These are phyloP conservation scores for Achaetomium macrosporum DNA, from an alignment of 2,329 filamentous ascomycete species.

Conservation along the genomic window DNA sequence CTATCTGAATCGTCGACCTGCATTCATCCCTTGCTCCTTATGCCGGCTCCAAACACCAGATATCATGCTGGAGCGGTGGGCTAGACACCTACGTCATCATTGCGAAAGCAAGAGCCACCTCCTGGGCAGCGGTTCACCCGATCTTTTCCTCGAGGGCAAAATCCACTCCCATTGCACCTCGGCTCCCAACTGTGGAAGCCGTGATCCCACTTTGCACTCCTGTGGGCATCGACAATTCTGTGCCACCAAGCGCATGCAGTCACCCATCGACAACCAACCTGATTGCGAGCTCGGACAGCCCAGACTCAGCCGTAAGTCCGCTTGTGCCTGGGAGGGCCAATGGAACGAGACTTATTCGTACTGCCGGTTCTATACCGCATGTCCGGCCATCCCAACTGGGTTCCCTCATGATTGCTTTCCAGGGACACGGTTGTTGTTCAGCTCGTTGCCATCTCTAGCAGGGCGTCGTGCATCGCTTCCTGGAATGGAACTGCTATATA, in stretches of 20 bases:
- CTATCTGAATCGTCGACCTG: no score
- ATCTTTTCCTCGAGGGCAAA: no score
- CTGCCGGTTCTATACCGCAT: not conserved
- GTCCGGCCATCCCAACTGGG: not conserved
- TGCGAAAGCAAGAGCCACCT: no score
- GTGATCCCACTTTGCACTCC: no score
- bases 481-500: not conserved
- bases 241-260: constrained; percentile 5
- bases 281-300: constrained; percentile 1
- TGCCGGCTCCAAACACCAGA: no score
- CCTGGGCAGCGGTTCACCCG: no score
- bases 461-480: not conserved
- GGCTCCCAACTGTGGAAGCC: no score
- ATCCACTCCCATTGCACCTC: no score
- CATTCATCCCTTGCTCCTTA: no score
- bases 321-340: not conserved
- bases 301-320: not conserved
- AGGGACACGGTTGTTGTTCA: not conserved
- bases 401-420: no score
- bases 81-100: no score
- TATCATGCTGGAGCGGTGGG: no score
- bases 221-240: not conserved
- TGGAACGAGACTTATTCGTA: not conserved
- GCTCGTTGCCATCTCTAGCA: not conserved
- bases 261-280: constrained; percentile 2